Conservation (phyloP, 2,329 filamentous ascomycete species). For the Sporothrix schenckii region DNA sequence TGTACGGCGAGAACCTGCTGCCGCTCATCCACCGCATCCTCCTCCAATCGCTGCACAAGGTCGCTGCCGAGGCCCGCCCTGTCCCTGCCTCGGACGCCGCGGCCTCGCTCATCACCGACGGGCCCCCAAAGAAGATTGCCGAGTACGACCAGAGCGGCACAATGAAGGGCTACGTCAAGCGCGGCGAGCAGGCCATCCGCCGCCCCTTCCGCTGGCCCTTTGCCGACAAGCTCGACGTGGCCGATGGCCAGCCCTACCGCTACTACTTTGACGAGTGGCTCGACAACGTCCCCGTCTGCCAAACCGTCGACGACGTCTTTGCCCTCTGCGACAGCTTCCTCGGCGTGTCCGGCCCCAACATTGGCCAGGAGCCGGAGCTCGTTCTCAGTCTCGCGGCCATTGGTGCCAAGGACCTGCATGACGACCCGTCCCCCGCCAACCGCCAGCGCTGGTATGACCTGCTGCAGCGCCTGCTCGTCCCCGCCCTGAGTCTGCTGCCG, state of each 20-base stretch:
- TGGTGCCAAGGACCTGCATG: conserved; percentile 71
- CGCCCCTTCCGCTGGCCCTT: conserved; percentile 81
- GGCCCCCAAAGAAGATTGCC: conserved; percentile 51
- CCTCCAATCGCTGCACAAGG: conserved; percentile 76
- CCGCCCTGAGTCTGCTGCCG: conserved; percentile 82
- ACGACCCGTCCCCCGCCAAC: conserved; percentile 73
- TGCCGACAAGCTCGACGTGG: conserved; percentile 74
- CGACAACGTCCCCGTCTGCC: conserved; percentile 89
- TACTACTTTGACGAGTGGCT: conserved; percentile 99
- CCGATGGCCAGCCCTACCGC: conserved; percentile 77
- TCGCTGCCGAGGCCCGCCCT: conserved; percentile 58
- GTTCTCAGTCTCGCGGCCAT: conserved; percentile 84
- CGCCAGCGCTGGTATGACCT: conserved; percentile 80
- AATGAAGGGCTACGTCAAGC: conserved; percentile 68
- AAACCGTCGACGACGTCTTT: conserved; percentile 87
- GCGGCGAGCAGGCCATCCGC: conserved; percentile 61
- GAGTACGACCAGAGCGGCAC: conserved; percentile 66
- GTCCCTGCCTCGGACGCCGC: conserved; percentile 40
- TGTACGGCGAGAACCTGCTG: conserved; percentile 73
- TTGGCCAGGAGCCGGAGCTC: conserved; percentile 79
- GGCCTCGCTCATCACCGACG: conserved; percentile 38
- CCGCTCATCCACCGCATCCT: conserved; percentile 82
- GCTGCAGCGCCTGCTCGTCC: conserved; percentile 80
- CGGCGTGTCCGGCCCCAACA: conserved; percentile 83
- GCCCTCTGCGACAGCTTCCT: conserved; percentile 81